Evolutionary conservation across 139 green algal species (phyloP).

Genomic region (Nannochloris sp.): DNA sequence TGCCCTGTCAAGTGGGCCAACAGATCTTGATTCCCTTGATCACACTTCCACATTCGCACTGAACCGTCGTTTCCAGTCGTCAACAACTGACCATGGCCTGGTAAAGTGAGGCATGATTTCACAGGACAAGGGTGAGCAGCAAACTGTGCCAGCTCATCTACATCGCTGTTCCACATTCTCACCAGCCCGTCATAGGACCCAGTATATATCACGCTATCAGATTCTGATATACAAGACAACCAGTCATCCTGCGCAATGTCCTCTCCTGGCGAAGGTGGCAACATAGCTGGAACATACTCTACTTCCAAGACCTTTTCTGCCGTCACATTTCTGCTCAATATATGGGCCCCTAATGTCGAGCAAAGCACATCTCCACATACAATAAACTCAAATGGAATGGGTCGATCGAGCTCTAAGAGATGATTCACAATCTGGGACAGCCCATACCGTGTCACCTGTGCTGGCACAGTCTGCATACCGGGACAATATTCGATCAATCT

Average conservation of each 20-base stretch:
- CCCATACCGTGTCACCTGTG: constrained; percentile 78
- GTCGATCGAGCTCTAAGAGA: constrained; percentile 70
- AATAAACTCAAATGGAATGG: constrained; percentile 90
- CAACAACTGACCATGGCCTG: constrained; percentile 27
- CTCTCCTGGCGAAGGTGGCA: constrained; percentile 57
- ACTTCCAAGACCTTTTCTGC: constrained; percentile 74
- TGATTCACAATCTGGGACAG: constrained; percentile 96
- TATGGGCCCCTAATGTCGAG: constrained; percentile 62
- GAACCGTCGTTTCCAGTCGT: constrained; percentile 36
- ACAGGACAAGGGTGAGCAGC: constrained; percentile 24
- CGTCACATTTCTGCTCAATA: constrained; percentile 61
- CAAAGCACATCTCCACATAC: constrained; percentile 79
- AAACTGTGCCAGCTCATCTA: constrained; percentile 13
- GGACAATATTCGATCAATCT: neutral
- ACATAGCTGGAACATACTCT: constrained; percentile 85
- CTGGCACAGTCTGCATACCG: constrained; percentile 65
- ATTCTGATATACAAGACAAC: constrained; percentile 13
- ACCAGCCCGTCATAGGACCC: constrained; percentile 24
- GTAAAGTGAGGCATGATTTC: constrained; percentile 21
- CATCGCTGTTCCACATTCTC: constrained; percentile 11
- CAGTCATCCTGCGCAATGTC: constrained; percentile 35
- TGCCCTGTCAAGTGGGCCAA: constrained; percentile 34
- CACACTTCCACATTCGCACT: constrained; percentile 14
- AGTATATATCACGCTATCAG: neutral
- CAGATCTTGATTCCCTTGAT: neutral